Percentiles rank a stretch among this genome's conserved stretches.
phyloP scores from a whole-genome alignment of 495 filamentous ascomycete genomes.

The Penicillium daleae region DNA sequence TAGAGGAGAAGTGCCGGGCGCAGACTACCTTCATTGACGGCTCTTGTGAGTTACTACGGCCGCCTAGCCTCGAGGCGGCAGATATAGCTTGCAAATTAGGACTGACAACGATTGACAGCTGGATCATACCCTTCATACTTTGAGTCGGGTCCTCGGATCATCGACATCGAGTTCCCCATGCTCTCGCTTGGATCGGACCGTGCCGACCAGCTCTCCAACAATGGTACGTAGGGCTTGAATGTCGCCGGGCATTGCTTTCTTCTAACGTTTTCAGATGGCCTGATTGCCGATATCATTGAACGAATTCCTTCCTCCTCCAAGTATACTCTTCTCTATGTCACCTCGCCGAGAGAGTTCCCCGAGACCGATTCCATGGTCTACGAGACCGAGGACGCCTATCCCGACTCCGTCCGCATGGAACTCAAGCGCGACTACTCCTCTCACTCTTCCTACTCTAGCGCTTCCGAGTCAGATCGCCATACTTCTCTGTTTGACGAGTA shows the following conservation, averaged over 20 bases:
- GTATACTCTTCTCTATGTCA: conserved; percentile 67
- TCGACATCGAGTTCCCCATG: conserved; percentile 57
- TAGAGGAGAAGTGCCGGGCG: conserved; percentile 58
- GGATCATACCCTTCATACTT: conserved; percentile 50
- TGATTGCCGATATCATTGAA: conserved; percentile 60
- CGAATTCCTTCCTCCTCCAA: conserved; percentile 56
- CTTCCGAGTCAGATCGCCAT: conserved; percentile 24
- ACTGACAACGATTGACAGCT: conserved; percentile 37
- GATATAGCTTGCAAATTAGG: not conserved
- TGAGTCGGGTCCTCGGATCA: conserved; percentile 50
- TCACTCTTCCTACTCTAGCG: conserved; percentile 16
- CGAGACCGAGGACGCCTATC: conserved; percentile 53
- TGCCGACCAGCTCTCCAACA: conserved; percentile 47
- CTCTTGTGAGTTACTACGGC: conserved; percentile 57
- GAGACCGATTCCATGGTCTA: conserved; percentile 49
- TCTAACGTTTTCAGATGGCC: conserved; percentile 52
- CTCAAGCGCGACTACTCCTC: conserved; percentile 60
- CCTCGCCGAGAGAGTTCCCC: conserved; percentile 49
- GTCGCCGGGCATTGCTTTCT: not conserved
- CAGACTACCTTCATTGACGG: conserved; percentile 58
- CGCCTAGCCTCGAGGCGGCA: conserved; percentile 5
- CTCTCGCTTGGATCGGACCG: conserved; percentile 46
- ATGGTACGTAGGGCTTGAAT: conserved; percentile 43
- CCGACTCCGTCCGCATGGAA: conserved; percentile 56
- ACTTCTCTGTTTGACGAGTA: conserved; percentile 86